phyloP scores from a whole-genome alignment of 2,329 filamentous ascomycete genomes.

The Pseudophaeomoniella oleicola region DNA sequence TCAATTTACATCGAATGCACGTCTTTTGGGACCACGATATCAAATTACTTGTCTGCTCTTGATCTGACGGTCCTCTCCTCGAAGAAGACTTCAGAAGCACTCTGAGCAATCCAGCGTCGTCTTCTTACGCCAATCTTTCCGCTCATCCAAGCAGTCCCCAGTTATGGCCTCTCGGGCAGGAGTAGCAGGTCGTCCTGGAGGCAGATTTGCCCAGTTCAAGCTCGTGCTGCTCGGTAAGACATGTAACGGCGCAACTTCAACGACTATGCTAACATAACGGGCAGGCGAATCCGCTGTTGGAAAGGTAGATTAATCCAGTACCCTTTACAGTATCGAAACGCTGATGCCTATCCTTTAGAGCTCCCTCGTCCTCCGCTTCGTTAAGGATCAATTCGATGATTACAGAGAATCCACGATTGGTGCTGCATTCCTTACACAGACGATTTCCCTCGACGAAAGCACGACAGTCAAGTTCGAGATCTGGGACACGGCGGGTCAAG shows the following conservation, averaged over 20 bases:
- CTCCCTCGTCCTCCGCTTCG: slow-evolving; percentile 93
- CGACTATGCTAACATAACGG: slow-evolving; percentile 1
- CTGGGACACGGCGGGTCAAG: slow-evolving; percentile 97
- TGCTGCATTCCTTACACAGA: slow-evolving; percentile 96
- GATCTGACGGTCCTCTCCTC: no score
- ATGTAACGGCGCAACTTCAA: slow-evolving; percentile 4
- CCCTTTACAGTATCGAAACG: slow-evolving; percentile 1
- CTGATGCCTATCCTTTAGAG: slow-evolving; percentile 44
- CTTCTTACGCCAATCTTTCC: no score
- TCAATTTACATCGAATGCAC: no score
- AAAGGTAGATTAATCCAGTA: slow-evolving; percentile 51
- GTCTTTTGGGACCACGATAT: no score
- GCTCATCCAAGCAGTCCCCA: no score
- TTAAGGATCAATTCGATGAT: slow-evolving; percentile 99
- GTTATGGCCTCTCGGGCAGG: slow-evolving; percentile 77
- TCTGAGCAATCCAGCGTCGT: no score
- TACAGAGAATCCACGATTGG: slow-evolving; percentile 97
- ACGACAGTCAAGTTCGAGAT: slow-evolving; percentile 99
- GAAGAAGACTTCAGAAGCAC: no score
- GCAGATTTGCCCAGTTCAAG: slow-evolving; percentile 95
- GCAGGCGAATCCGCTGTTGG: slow-evolving; percentile 94
- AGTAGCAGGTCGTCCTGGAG: slow-evolving; percentile 49
- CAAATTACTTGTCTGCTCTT: no score
- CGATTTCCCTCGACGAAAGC: slow-evolving; percentile 92
- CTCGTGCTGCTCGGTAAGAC: slow-evolving; percentile 80